Base-by-base conservation (phyloP, 345 rosid species). In the Acer campestre region DNA sequence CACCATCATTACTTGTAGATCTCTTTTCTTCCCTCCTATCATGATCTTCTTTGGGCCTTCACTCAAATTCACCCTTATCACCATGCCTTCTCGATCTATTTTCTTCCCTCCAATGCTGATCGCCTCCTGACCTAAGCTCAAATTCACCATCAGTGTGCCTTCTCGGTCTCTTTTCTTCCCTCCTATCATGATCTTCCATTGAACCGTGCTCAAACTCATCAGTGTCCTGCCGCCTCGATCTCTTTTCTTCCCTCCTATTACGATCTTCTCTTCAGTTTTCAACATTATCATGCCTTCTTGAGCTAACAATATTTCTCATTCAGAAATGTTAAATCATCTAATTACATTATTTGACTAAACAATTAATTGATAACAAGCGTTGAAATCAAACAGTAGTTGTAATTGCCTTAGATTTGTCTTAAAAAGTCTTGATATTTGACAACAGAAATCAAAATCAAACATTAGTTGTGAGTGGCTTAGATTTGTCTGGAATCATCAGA, bases 141-240 rank as follows among this genome's bases (percentile, higher is more conserved):
- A 22, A 49, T 27, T 61, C 63, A 29, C 11, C 61, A 27, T 53
- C 20, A 56, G 2, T 1, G 13, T 7, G 18, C 77, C 86, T 82
- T 75, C 82, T 81, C 40, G 80, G 78, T 79, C 86, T 81, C 79
- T 81, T 88, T 12, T 81, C 89, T 64, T 85, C 88, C 79, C 72
- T 72, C 23, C 49, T 46, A 49, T 73, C 22, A 49, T 22, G 71
- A 69, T 65, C 72, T 27, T 66, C 80, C 62, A 74, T 56, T 16
- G 80, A 78, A 77, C 7, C 42, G 31, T 31, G 46, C 61, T 86
- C 91, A 73, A 51, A 55, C 13, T 65, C 79, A 40, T 55, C 78
- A 68, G 23, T 40, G 10, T 18, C 59, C 7, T 70, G 73, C 71
- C 75, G 68, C 66, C 81, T 76, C 14, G 68, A 79, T 70, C 77